phyloP scores from a whole-genome alignment of 345 rosid species.

The Citrus unshiu region DNA sequence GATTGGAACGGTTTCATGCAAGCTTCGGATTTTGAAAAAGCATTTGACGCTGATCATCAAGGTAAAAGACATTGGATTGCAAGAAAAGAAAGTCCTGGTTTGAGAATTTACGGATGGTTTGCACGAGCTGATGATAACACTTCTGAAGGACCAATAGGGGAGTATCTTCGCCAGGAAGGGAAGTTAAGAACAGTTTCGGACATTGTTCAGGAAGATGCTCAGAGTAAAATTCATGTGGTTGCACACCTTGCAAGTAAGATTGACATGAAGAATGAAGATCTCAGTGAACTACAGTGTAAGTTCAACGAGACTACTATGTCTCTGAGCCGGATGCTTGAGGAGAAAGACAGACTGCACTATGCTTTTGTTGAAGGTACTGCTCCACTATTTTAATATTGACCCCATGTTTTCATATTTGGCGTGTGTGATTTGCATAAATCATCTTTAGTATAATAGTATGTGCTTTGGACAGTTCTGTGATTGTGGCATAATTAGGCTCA shows the following conservation, averaged over 20 bases:
- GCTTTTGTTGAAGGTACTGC: slow-evolving; percentile 65
- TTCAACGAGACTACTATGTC: slow-evolving; percentile 62
- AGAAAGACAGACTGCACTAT: slow-evolving; percentile 57
- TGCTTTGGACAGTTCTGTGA: not conserved
- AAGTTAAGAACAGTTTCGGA: slow-evolving; percentile 50
- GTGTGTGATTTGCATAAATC: not conserved
- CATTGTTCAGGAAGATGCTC: slow-evolving; percentile 41
- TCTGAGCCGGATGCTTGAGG: slow-evolving; percentile 52
- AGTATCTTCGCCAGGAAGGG: slow-evolving; percentile 59
- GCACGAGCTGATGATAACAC: slow-evolving; percentile 69
- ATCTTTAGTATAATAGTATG: not conserved
- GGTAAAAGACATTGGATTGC: slow-evolving; percentile 59
- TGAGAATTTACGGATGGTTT: slow-evolving; percentile 65
- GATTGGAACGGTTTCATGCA: slow-evolving; percentile 63
- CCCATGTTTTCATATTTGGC: slow-evolving; percentile 2
- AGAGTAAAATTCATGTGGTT: slow-evolving; percentile 40
- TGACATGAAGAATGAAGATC: slow-evolving; percentile 57
- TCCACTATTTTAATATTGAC: slow-evolving; percentile 1
- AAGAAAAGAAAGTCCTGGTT: slow-evolving; percentile 27
- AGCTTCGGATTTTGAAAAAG: slow-evolving; percentile 62
- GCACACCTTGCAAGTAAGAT: slow-evolving; percentile 49
- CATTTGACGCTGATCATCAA: slow-evolving; percentile 41
- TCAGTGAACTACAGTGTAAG: slow-evolving; percentile 45
- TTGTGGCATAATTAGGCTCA: not conserved
- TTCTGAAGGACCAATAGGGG: slow-evolving; percentile 61